Percentiles rank a stretch among this genome's conserved stretches.
phyloP scores from a whole-genome alignment of 139 green algal genomes.

The Tetradesmus obliquus region DNA sequence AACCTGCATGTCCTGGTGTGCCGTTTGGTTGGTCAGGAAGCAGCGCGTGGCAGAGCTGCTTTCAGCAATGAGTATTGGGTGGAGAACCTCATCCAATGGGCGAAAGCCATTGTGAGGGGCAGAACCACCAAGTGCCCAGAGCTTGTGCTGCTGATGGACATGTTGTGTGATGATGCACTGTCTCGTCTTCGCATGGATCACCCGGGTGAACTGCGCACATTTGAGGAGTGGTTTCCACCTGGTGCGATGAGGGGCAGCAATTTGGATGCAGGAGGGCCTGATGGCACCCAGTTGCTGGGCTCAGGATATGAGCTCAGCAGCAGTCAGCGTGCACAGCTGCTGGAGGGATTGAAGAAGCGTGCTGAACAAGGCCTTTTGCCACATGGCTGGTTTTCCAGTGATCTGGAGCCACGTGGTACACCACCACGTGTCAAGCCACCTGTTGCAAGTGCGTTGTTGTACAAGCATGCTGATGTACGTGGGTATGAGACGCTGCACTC shows the following conservation, averaged over 20 bases:
- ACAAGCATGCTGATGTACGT: too few relatives aligned
- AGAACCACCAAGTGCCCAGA: conserved; percentile 19
- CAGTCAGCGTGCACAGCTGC: too few relatives aligned
- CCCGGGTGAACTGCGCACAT: not conserved
- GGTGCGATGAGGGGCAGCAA: not conserved
- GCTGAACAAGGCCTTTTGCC: too few relatives aligned
- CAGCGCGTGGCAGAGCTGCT: not conserved
- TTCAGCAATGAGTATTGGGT: conserved; percentile 11
- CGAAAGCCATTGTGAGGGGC: not conserved
- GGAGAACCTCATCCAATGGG: conserved; percentile 14
- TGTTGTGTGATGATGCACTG: not conserved
- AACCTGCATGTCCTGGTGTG: conserved; percentile 19
- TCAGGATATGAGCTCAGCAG: not conserved
- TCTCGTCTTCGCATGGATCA: not conserved
- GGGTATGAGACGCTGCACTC: too few relatives aligned
- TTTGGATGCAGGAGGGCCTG: not conserved
- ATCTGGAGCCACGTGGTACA: too few relatives aligned
- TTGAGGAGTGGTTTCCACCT: not conserved
- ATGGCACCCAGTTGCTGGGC: not conserved
- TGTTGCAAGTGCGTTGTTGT: too few relatives aligned
- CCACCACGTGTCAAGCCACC: too few relatives aligned
- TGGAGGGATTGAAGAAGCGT: too few relatives aligned
- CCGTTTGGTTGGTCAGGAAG: not conserved
- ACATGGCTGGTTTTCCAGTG: too few relatives aligned
- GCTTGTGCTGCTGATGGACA: not conserved